These are phyloP conservation scores for Vachellia pachyceras DNA, from an alignment of 306 rosid species.

Conservation along the genomic window DNA sequence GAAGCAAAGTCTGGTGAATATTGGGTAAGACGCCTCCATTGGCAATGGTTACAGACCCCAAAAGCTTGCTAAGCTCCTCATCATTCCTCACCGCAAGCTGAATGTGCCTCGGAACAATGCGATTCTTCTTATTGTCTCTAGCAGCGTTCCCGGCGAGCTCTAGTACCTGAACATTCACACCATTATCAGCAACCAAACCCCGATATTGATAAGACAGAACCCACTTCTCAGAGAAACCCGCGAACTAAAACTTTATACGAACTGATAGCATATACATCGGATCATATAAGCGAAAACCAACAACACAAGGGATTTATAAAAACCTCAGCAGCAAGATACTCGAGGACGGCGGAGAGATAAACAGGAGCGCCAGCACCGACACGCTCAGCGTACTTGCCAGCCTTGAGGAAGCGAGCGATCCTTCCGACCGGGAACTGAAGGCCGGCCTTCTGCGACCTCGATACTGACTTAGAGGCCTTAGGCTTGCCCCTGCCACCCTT, in stretches of 20 bases:
- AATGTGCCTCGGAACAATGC: conserved; percentile 89
- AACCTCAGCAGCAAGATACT: conserved; percentile 93
- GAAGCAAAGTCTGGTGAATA: conserved; percentile 72
- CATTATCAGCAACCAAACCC: not conserved
- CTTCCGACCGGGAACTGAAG: conserved; percentile 92
- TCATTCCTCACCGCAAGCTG: conserved; percentile 89
- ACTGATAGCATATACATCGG: too few species aligned
- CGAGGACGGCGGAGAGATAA: conserved; percentile 87
- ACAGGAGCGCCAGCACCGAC: conserved; percentile 97
- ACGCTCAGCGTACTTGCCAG: conserved; percentile 91
- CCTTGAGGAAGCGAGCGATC: conserved; percentile 80
- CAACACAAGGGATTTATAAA: not conserved
- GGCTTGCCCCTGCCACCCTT: conserved; percentile 98
- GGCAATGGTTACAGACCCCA: conserved; percentile 81
- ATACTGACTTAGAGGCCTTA: conserved; percentile 82
- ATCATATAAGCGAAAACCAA: not conserved
- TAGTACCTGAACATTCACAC: conserved; percentile 51
- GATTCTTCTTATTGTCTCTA: conserved; percentile 88
- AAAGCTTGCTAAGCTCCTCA: conserved; percentile 81
- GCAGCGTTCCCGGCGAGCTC: conserved; percentile 92
- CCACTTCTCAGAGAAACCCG: not conserved
- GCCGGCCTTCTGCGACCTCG: conserved; percentile 83
- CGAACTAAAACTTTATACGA: not conserved
- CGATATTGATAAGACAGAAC: not conserved
- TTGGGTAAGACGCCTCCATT: conserved; percentile 80